Conservation (phyloP, 352 stramenopile genomes). For the Phytophthora pistaciae region DNA sequence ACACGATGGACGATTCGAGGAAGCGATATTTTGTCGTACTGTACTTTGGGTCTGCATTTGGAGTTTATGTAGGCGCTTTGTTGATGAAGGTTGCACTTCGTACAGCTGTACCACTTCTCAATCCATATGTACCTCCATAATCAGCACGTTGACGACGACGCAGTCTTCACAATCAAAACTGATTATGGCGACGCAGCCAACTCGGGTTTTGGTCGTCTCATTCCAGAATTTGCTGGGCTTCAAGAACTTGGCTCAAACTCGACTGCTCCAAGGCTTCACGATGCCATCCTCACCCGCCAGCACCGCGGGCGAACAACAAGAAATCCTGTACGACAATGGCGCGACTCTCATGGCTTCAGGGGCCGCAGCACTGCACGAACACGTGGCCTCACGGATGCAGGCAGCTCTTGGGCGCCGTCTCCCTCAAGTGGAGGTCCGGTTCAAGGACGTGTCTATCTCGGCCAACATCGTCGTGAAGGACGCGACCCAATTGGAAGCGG, state of each 20-base stretch:
- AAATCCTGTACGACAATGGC: conserved; percentile 12
- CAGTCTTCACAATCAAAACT: background rate
- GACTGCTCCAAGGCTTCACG: background rate
- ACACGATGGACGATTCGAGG: too few species aligned
- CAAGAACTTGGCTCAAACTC: background rate
- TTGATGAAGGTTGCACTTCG: background rate
- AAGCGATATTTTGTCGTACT: too few species aligned
- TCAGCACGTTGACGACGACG: background rate
- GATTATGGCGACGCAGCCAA: background rate
- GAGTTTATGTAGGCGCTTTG: background rate
- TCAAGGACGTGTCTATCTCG: conserved; percentile 42
- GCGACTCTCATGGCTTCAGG: conserved; percentile 34
- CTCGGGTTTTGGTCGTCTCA: background rate
- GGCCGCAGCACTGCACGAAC: conserved; percentile 29
- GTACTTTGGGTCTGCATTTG: background rate
- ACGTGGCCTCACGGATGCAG: conserved; percentile 27
- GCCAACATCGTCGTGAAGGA: conserved; percentile 35
- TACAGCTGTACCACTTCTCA: too few species aligned
- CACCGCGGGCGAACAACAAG: background rate
- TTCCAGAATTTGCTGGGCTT: conserved; percentile 11
- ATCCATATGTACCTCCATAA: background rate
- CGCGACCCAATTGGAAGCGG: conserved; percentile 18
- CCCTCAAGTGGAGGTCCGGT: conserved; percentile 53
- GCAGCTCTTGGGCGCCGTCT: conserved; percentile 27
- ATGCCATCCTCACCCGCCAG: conserved; percentile 4